These are phyloP conservation scores for Boletus rubroflammeus DNA, from an alignment of 768 basidiomycete genomes.

Conservation along the genomic window DNA sequence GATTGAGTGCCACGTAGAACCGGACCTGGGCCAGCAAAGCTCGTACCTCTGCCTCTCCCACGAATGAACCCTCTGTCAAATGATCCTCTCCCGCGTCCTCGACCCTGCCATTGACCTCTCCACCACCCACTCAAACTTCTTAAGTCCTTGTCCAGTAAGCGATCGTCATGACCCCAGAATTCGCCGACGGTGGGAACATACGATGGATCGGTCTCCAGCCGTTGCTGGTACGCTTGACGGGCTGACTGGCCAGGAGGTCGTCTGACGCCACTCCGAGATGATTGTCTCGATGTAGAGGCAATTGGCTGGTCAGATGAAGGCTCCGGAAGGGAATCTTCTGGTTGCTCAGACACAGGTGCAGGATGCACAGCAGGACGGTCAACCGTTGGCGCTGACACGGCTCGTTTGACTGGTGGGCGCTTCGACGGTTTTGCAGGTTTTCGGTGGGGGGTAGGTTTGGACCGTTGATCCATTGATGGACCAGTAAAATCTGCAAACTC, in stretches of 20 bases:
- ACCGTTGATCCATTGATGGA: constrained; percentile 30
- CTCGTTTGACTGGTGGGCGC: constrained; percentile 34
- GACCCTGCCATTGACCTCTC: constrained; percentile 73
- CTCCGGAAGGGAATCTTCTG: constrained; percentile 14
- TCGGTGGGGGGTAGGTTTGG: constrained; percentile 36
- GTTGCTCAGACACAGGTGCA: constrained; percentile 10
- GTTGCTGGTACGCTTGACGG: constrained; percentile 83
- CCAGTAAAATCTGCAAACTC: constrained; percentile 63
- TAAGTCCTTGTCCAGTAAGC: constrained; percentile 76
- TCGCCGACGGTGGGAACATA: constrained; percentile 88
- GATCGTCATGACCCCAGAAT: constrained; percentile 95
- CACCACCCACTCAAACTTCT: constrained; percentile 86
- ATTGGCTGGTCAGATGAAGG: constrained; percentile 31
- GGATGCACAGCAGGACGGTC: constrained; percentile 20
- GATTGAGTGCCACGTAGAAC: constrained; percentile 14
- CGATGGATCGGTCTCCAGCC: constrained; percentile 79
- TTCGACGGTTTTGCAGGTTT: constrained; percentile 42
- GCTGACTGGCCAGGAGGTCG: constrained; percentile 56
- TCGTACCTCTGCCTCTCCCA: constrained; percentile 58
- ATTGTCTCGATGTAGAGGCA: constrained; percentile 40
- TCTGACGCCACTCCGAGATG: constrained; percentile 21
- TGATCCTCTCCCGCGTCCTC: constrained; percentile 56
- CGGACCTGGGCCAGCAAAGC: constrained; percentile 24
- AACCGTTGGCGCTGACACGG: constrained; percentile 33
- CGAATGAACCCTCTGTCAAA: constrained; percentile 42